These are phyloP conservation scores for Taxillus chinensis DNA, from an alignment of 164 flowering plant genomes.

Conservation along the genomic window DNA sequence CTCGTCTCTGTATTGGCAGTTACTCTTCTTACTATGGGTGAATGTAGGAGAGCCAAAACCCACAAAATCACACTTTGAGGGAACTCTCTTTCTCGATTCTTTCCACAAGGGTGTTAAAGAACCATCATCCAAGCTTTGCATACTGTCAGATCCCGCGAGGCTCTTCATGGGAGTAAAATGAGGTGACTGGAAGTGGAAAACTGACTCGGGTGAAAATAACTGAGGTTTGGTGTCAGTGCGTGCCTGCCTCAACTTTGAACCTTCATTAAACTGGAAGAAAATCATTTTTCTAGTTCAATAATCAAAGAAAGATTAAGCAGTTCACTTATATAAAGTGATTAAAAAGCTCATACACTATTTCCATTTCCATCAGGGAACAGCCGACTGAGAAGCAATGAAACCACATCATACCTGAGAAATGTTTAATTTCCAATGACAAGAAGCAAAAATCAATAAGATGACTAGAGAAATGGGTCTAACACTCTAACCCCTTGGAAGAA, in stretches of 20 bases:
- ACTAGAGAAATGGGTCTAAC: slow-evolving; percentile 23
- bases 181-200: slow-evolving; percentile 10
- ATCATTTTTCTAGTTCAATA: slow-evolving; percentile 6
- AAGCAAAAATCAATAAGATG: slow-evolving; percentile 8
- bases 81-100: slow-evolving; percentile 9
- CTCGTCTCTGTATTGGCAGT: slow-evolving; percentile 5
- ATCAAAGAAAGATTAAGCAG: background rate
- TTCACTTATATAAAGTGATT: background rate
- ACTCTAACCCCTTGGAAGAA: slow-evolving; percentile 46
- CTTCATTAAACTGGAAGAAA: slow-evolving; percentile 15
- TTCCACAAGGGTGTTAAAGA: slow-evolving; percentile 8
- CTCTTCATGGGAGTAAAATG: slow-evolving; percentile 7
- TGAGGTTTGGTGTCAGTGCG: slow-evolving; percentile 7
- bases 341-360: slow-evolving; percentile 24
- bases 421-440: slow-evolving; percentile 8
- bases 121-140: slow-evolving; percentile 8
- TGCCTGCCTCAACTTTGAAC: slow-evolving; percentile 3
- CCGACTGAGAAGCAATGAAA: slow-evolving; percentile 43
- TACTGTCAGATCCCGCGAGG: slow-evolving; percentile 12
- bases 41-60: slow-evolving; percentile 11
- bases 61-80: slow-evolving; percentile 11
- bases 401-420: slow-evolving; percentile 44
- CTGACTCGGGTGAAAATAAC: slow-evolving; percentile 10
- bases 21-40: slow-evolving; percentile 5
- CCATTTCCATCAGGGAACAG: slow-evolving; percentile 29